A percentile compares a stretch with the other conserved stretches of the same genome.
phyloP scores from a whole-genome alignment of 2,329 filamentous ascomycete genomes.

The Endoconidiophora laricicola region DNA sequence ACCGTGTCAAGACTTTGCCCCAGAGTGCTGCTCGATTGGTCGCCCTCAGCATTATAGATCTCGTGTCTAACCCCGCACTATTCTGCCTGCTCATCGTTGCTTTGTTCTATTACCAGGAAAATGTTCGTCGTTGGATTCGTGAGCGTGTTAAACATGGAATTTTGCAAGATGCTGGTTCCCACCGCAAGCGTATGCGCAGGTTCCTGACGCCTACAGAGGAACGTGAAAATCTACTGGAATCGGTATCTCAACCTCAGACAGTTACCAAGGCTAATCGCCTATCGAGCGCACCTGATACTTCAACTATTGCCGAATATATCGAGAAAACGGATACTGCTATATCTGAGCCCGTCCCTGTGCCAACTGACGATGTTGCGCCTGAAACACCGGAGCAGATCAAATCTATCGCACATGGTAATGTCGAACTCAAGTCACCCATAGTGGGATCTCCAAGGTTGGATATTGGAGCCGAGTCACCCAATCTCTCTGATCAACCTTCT shows the following conservation, averaged over 20 bases:
- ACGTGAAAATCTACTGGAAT: constrained; percentile 7
- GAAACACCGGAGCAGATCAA: not conserved
- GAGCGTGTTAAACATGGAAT: constrained; percentile 6
- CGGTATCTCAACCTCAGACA: not conserved
- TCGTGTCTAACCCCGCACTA: constrained; percentile 38
- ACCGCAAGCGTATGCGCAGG: constrained; percentile 8
- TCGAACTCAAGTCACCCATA: not conserved
- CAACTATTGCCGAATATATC: not conserved
- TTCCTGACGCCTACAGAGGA: constrained; percentile 11
- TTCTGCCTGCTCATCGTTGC: constrained; percentile 28
- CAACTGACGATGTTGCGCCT: not conserved
- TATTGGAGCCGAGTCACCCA: not conserved
- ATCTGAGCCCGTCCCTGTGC: not conserved
- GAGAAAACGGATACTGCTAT: not conserved
- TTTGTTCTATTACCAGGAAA: constrained; percentile 29
- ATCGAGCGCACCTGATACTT: not conserved
- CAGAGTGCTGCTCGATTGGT: constrained; percentile 24
- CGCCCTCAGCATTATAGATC: constrained; percentile 29
- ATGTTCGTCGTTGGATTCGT: constrained; percentile 22
- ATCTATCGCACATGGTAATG: not conserved
- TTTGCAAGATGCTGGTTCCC: constrained; percentile 8
- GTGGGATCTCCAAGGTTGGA: not conserved
- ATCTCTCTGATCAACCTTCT: constrained; percentile 5
- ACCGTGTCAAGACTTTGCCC: constrained; percentile 34
- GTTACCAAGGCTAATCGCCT: not conserved